Evolutionary conservation across 148 eudicot genomes (phyloP), one percentile per base, ranked within the genome.

Genomic region (Chenopodium album): DNA sequence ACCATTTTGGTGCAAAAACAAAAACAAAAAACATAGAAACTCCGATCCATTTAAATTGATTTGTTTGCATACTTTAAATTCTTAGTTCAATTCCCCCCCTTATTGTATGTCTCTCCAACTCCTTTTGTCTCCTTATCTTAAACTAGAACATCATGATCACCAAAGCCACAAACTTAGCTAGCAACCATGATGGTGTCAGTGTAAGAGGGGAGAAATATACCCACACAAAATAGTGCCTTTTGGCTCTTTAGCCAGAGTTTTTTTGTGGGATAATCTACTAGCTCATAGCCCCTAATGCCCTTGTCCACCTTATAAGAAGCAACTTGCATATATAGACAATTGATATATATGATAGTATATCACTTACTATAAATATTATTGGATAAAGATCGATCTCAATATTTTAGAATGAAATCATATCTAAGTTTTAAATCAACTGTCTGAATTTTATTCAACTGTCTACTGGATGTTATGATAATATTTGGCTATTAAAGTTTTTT

Each of bases 141-240:
- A 78, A 79, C 69, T 62, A 56, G 67, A 80, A 31, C 86, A 84
- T 62, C 50, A 84, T 80, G 77, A 84, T 80, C 76, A 84, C 63
- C 37, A 71, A 76, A 76, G 67, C 80, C 73, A 80, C 68, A 84
- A 76, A 80, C 76, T 59, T 66, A 59, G 77, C 37, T 50, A 80
- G 75, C 22, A 62, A 60, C 71, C 80, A 84, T 84, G 71, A 84
- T 79, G 86, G 83, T 79, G 82, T 83, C 79, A 84, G 80, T 76
- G 79, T 20, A 76, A 68, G 69, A 84, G 75, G 60, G 82, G 14
- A 5, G 52, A 23, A 54, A 54, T 28, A 5, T 6, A 44, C 76
- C 62, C 28, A 60, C 62, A 77, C 65, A 76, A 20, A 63, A 73
- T 72, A 41, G 44, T 41, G 76, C 44, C 22, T 31, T 71, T 77